phyloP scores from a whole-genome alignment of 768 basidiomycete species.

The Termitomyces sp. region DNA sequence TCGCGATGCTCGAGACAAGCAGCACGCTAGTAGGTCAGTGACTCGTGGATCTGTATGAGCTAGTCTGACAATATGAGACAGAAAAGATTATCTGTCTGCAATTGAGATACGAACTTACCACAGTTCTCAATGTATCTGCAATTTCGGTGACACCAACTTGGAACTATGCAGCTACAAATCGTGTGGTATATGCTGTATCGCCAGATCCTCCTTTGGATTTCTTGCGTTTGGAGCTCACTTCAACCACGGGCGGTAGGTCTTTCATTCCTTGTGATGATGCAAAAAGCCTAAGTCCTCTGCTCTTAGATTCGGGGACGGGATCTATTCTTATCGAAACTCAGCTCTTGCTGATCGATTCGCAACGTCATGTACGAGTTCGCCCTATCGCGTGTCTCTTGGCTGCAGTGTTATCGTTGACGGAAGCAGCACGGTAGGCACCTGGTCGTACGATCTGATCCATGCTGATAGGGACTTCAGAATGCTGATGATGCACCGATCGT shows the following conservation, averaged over 20 bases:
- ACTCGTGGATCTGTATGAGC: background rate
- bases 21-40: slow-evolving; percentile 48
- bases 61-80: slow-evolving; percentile 11
- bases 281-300: slow-evolving; percentile 9
- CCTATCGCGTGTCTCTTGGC: slow-evolving; percentile 63
- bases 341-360: slow-evolving; percentile 54
- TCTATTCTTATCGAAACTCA: slow-evolving; percentile 63
- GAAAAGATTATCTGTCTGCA: slow-evolving; percentile 33
- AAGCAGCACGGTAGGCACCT: slow-evolving; percentile 12
- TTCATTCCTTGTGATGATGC: slow-evolving; percentile 11
- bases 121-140: slow-evolving; percentile 65
- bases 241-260: slow-evolving; percentile 51
- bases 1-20: slow-evolving; percentile 38
- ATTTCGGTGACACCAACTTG: slow-evolving; percentile 54
- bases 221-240: slow-evolving; percentile 53
- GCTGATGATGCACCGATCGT: slow-evolving; percentile 50
- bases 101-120: slow-evolving; percentile 59
- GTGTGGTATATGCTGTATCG: slow-evolving; percentile 61
- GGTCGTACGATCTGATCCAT: slow-evolving; percentile 1
- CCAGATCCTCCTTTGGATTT: slow-evolving; percentile 52
- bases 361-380: slow-evolving; percentile 66
- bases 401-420: slow-evolving; percentile 49
- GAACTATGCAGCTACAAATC: slow-evolving; percentile 55
- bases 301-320: slow-evolving; percentile 54
- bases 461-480: slow-evolving; percentile 30